Percentiles rank a stretch among this genome's conserved stretches.
Conservation (phyloP, 2,329 filamentous ascomycete species). For the Fusarium secorum region DNA sequence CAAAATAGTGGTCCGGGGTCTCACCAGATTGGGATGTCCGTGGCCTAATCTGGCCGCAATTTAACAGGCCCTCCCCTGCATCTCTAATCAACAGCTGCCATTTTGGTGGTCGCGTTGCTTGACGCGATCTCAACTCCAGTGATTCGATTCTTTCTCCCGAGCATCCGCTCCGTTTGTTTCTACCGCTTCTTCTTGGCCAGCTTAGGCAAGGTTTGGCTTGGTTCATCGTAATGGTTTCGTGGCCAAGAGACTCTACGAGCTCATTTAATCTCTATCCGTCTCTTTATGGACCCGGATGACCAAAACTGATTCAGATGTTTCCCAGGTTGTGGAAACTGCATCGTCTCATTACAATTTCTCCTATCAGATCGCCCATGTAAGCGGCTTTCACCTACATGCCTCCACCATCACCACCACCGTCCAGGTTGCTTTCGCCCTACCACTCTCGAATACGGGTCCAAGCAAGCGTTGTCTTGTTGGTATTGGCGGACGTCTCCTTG, state of each 20-base stretch:
- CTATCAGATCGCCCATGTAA: slow-evolving; percentile 6
- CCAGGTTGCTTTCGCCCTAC: slow-evolving; percentile 19
- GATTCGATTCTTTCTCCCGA: background rate
- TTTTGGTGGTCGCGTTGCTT: slow-evolving; percentile 14
- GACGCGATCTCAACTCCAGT: slow-evolving; percentile 14
- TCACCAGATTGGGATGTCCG: slow-evolving; percentile 33
- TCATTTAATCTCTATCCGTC: slow-evolving; percentile 19
- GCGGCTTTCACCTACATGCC: slow-evolving; percentile 12
- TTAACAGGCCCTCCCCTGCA: slow-evolving; percentile 33
- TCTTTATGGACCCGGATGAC: background rate
- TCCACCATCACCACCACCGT: slow-evolving; percentile 25
- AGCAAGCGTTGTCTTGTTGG: background rate
- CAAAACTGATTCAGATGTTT: slow-evolving; percentile 1
- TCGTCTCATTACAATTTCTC: slow-evolving; percentile 7
- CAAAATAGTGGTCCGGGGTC: slow-evolving; percentile 19
- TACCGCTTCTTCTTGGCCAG: slow-evolving; percentile 23
- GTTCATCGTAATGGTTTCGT: slow-evolving; percentile 1
- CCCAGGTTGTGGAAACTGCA: slow-evolving; percentile 8
- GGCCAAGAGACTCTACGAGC: slow-evolving; percentile 8
- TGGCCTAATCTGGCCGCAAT: slow-evolving; percentile 28
- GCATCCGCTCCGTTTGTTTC: slow-evolving; percentile 29
- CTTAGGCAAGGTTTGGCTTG: slow-evolving; percentile 5
- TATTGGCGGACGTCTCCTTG: slow-evolving; percentile 5
- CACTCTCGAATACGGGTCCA: slow-evolving; percentile 12
- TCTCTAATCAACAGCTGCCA: slow-evolving; percentile 8